Evolutionary conservation across 1,284 basidiomycete species (phyloP), one percentile per base, ranked within the genome.

Genomic region (Polyporus tsugae): DNA sequence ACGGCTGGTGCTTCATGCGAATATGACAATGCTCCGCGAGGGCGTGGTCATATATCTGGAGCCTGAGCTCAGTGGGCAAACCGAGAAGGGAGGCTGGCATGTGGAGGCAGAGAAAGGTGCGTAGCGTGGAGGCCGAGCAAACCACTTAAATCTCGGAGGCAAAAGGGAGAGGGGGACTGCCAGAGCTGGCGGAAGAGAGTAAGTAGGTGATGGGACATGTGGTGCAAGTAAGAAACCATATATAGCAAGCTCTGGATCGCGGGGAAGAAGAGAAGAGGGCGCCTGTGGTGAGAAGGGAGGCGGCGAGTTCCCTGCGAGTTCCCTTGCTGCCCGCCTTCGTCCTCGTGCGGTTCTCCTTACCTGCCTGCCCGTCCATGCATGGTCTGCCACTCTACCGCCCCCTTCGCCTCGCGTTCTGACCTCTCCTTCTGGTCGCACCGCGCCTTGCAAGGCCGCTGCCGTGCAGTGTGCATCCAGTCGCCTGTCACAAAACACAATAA

Each of bases 1-100:
- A 69, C 13, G 83, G 82, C 72, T 84, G 84, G 7, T 29, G 62
- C 11, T 71, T 69, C 41, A 72, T 65, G 38, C 53, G 44, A 41
- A 82, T 75, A 1, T 55, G 60, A 35, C 70, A 76, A 46, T 78
- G 76, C 19, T 75, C 74, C 4, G 65, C 63, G 64, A 83, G 75
- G 69, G 78, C 74, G 44, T 68, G 52, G 0, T 78, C 72, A 73
- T 83, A 84, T 38, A 84, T 74, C 52, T 74, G 42, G 52, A 82
- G 73, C 63, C 82, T 83, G 5, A 84, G 53, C 66, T 83, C 82
- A 59, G 76, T 60, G 9, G 82, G 83, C 4, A 84, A 64, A 17
- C 67, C 69, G 42, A 82, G 74, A 38, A 82, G 77, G 41, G 69
- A 70, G 58, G 64, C 22, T n/a, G n/a, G n/a, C 38, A 58, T 64